phyloP scores from a whole-genome alignment of 805 yeast species.

The Saturnispora galanensis region DNA sequence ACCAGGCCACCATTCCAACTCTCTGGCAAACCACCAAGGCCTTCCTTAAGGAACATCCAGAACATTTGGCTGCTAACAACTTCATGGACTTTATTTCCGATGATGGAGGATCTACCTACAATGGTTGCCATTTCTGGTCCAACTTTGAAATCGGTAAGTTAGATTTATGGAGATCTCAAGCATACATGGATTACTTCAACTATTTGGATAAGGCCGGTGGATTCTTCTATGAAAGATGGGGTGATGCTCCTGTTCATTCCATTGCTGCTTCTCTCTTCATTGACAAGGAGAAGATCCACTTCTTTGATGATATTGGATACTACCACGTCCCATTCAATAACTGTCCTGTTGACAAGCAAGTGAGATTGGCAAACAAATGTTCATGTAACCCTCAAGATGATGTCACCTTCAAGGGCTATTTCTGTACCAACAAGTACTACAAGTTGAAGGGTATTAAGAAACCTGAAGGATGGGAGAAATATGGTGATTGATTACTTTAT shows the following conservation, averaged over 20 bases:
- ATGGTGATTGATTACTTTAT: constrained; percentile 26
- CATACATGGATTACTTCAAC: constrained; percentile 63
- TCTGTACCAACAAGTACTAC: constrained; percentile 60
- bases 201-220: constrained; percentile 75
- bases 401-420: constrained; percentile 67
- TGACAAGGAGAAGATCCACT: constrained; percentile 60
- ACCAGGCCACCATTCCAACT: constrained; percentile 59
- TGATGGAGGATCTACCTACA: constrained; percentile 61
- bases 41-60: constrained; percentile 52
- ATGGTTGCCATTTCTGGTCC: constrained; percentile 86
- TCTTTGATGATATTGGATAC: constrained; percentile 80
- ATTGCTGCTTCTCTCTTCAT: constrained; percentile 76
- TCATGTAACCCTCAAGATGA: constrained; percentile 64
- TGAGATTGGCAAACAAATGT: constrained; percentile 56
- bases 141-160: constrained; percentile 77
- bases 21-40: constrained; percentile 63
- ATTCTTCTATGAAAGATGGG: constrained; percentile 92
- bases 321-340: constrained; percentile 72
- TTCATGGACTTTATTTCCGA: constrained; percentile 61
- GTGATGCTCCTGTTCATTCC: constrained; percentile 89
- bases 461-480: constrained; percentile 65
- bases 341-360: constrained; percentile 61
- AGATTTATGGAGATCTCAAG: constrained; percentile 64
- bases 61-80: constrained; percentile 49
- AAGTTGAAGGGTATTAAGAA: constrained; percentile 44